A percentile compares a stretch with the other conserved stretches of the same genome.
phyloP scores from a whole-genome alignment of 179 eudicot genomes.

The Pouteria campechiana region DNA sequence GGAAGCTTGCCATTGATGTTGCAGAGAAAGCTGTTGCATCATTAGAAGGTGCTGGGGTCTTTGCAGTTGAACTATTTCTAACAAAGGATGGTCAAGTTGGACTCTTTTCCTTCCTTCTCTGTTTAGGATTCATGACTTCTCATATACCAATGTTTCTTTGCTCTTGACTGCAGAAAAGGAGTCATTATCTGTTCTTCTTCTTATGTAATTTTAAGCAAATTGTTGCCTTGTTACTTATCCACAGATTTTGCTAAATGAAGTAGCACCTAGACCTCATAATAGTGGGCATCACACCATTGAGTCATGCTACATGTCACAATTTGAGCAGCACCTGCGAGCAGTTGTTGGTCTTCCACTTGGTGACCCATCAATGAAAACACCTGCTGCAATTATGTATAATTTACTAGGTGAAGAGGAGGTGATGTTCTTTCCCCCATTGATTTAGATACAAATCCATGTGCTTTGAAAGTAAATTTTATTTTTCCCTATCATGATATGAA shows the following conservation, averaged over 20 bases:
- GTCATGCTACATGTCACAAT: conserved; percentile 85
- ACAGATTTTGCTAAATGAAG: conserved; percentile 90
- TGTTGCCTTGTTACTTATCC: conserved; percentile 1
- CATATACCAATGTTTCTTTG: background rate
- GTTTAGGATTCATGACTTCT: background rate
- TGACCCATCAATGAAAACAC: conserved; percentile 86
- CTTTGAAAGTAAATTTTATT: too few relatives aligned
- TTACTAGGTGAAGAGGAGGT: conserved; percentile 96
- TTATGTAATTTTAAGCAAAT: background rate
- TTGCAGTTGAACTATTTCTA: conserved; percentile 86
- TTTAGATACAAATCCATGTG: too few relatives aligned
- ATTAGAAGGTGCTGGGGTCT: conserved; percentile 92
- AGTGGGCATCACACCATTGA: conserved; percentile 99
- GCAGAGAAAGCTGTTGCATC: conserved; percentile 73
- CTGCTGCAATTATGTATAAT: conserved; percentile 85
- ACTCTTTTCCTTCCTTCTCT: background rate
- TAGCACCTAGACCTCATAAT: conserved; percentile 96
- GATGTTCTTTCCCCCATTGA: conserved; percentile 1
- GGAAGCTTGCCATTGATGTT: conserved; percentile 64
- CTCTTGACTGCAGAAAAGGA: background rate
- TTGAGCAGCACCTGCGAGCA: conserved; percentile 87
- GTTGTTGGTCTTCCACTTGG: conserved; percentile 92
- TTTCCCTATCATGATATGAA: too few relatives aligned
- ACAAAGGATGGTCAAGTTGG: conserved; percentile 73
- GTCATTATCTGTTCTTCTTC: background rate